Evolutionary conservation across 805 yeast species (phyloP).

Genomic region (Candida pini): DNA sequence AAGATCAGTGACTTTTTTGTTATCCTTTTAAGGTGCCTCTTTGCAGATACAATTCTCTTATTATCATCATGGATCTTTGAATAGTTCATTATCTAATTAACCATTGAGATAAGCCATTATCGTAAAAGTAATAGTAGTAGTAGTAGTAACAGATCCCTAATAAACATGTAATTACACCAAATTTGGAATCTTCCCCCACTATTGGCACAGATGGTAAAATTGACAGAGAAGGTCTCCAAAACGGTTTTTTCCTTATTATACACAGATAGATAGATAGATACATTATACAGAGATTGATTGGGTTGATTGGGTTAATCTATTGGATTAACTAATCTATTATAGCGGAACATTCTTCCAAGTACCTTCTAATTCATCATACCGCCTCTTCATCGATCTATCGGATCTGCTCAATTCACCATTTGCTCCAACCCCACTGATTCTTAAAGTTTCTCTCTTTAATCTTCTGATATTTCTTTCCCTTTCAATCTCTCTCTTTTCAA

Average conservation of each 20-base stretch:
- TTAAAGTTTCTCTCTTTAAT: conserved; percentile 83
- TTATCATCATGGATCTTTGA: conserved; percentile 8
- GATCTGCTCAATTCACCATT: conserved; percentile 6
- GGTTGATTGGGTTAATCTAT: too few relatives aligned
- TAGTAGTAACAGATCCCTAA: too few relatives aligned
- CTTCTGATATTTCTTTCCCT: conserved; percentile 88
- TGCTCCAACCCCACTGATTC: conserved; percentile 50
- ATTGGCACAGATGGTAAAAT: too few relatives aligned
- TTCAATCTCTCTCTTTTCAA: conserved; percentile 91
- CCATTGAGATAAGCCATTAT: too few relatives aligned
- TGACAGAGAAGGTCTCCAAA: too few relatives aligned
- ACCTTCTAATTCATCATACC: conserved; percentile 33
- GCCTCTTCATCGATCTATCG: conserved; percentile 19
- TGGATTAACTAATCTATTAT: not conserved
- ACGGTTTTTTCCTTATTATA: too few relatives aligned
- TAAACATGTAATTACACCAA: too few relatives aligned
- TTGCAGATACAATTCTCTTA: not conserved
- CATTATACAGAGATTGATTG: too few relatives aligned
- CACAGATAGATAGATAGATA: too few relatives aligned
- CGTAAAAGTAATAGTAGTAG: too few relatives aligned
- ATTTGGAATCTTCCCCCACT: too few relatives aligned
- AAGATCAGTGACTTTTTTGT: conserved; percentile 6
- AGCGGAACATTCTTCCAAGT: conserved; percentile 21
- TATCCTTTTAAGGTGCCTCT: not conserved
- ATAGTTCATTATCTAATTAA: conserved; percentile 3